These are phyloP conservation scores for Dryadomyces quercivorus DNA, from an alignment of 2,329 filamentous ascomycete genomes.

Conservation along the genomic window DNA sequence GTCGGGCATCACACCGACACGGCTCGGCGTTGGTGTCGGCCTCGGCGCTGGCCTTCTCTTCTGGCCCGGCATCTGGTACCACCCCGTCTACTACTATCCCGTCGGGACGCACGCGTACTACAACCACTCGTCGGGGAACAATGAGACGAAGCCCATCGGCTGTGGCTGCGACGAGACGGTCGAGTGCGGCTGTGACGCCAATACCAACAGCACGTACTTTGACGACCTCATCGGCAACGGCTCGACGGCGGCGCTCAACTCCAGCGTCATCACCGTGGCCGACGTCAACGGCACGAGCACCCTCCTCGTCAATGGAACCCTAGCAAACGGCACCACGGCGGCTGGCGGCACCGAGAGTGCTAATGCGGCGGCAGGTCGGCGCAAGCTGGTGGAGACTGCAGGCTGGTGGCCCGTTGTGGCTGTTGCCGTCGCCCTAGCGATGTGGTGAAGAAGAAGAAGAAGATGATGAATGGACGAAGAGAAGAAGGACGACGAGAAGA, in stretches of 20 bases:
- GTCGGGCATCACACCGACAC: conserved; percentile 39
- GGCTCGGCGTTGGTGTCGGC: conserved; percentile 32
- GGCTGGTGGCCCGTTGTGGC: conserved; percentile 39
- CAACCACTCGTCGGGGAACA: conserved; percentile 37
- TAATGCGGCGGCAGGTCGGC: conserved; percentile 19
- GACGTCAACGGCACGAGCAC: conserved; percentile 50
- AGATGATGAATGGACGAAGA: background rate
- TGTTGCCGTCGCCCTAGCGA: conserved; percentile 31
- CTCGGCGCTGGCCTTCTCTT: conserved; percentile 34
- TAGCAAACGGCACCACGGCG: conserved; percentile 54
- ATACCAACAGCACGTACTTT: conserved; percentile 45
- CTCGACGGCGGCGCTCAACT: conserved; percentile 46
- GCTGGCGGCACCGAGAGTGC: conserved; percentile 30
- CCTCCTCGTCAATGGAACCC: conserved; percentile 63
- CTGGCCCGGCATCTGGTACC: conserved; percentile 55
- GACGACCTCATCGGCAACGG: conserved; percentile 54
- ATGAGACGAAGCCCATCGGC: conserved; percentile 46
- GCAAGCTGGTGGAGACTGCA: conserved; percentile 22
- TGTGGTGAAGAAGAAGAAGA: conserved; percentile 18
- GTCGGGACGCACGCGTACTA: conserved; percentile 39
- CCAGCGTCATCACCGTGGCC: conserved; percentile 48
- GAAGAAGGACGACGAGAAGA: background rate
- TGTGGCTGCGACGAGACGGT: conserved; percentile 47
- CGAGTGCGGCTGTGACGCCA: conserved; percentile 59
- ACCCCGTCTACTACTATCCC: conserved; percentile 48